A percentile compares a stretch with the other conserved stretches of the same genome.
Conservation (phyloP, 2,329 filamentous ascomycete species). For the Penicillium sp. region DNA sequence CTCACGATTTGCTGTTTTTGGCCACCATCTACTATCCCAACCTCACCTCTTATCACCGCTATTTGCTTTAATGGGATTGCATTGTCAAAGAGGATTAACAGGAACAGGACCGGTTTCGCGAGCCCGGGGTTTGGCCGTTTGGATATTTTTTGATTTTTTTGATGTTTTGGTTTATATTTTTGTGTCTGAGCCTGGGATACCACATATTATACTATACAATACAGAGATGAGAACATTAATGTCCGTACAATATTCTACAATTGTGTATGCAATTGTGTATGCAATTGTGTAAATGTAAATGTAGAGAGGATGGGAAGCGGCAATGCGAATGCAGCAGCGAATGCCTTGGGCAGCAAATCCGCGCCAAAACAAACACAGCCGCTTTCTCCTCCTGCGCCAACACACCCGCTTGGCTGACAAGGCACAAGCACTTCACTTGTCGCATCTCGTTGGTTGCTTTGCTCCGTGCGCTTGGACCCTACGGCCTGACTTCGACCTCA, state of each 20-base stretch:
- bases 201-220: constrained; percentile 14
- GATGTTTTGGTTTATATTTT: background rate
- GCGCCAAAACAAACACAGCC: constrained; percentile 31
- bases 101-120: constrained; percentile 12
- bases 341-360: constrained; percentile 30
- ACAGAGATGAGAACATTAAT: constrained; percentile 2
- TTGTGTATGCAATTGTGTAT: too few species aligned
- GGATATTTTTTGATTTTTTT: background rate
- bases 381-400: constrained; percentile 20
- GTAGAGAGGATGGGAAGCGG: too few species aligned
- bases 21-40: background rate
- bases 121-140: constrained; percentile 4
- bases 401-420: constrained; percentile 15
- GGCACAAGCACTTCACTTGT: constrained; percentile 3
- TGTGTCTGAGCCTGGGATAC: constrained; percentile 17
- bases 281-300: too few species aligned
- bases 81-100: constrained; percentile 9
- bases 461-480: constrained; percentile 27
- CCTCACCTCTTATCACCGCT: constrained; percentile 6
- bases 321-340: too few species aligned
- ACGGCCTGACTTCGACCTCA: constrained; percentile 29
- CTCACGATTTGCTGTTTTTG: background rate
- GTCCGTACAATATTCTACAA: too few species aligned
- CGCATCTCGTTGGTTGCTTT: constrained; percentile 19
- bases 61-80: constrained; percentile 12